Evolutionary conservation across 192 early-diverging fungal genomes (phyloP).

Genomic region (Thamnidium elegans): DNA sequence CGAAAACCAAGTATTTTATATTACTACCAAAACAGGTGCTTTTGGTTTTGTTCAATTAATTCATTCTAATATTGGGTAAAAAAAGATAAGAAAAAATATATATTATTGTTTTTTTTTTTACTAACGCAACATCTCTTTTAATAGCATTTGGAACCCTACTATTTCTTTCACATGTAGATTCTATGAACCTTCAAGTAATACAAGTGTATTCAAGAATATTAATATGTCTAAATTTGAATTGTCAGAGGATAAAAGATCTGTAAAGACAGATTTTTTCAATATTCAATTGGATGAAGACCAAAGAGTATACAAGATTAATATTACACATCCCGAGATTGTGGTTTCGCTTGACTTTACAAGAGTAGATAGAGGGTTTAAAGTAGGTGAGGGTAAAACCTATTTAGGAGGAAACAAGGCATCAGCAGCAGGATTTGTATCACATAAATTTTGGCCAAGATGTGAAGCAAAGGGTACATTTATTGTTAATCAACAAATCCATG

Average conservation of each 20-base stretch:
- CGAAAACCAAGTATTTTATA: slow-evolving; percentile 88
- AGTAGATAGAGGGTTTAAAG: slow-evolving; percentile 71
- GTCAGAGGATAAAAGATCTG: slow-evolving; percentile 70
- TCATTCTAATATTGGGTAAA: slow-evolving; percentile 80
- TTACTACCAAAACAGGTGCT: slow-evolving; percentile 67
- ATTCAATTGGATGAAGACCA: slow-evolving; percentile 51
- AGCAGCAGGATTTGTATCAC: slow-evolving; percentile 59
- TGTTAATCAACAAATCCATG: slow-evolving; percentile 63
- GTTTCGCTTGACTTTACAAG: slow-evolving; percentile 69
- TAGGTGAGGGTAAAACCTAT: slow-evolving; percentile 77
- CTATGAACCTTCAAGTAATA: slow-evolving; percentile 57
- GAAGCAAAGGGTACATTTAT: slow-evolving; percentile 69
- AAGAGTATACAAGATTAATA: slow-evolving; percentile 49
- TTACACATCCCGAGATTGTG: slow-evolving; percentile 61
- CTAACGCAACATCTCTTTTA: neutral
- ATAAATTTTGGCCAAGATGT: slow-evolving; percentile 83
- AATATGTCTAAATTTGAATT: slow-evolving; percentile 72
- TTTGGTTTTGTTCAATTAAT: slow-evolving; percentile 89
- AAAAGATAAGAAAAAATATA: neutral
- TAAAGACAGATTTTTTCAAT: slow-evolving; percentile 69
- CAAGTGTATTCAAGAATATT: slow-evolving; percentile 72
- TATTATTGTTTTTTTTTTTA: neutral
- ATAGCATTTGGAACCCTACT: slow-evolving; percentile 50
- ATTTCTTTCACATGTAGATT: slow-evolving; percentile 76
- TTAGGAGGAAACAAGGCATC: slow-evolving; percentile 59